Percentiles rank a stretch among this genome's conserved stretches.
phyloP scores from a whole-genome alignment of 176 grass and related monocot genomes.

The Ensete glaucum region DNA sequence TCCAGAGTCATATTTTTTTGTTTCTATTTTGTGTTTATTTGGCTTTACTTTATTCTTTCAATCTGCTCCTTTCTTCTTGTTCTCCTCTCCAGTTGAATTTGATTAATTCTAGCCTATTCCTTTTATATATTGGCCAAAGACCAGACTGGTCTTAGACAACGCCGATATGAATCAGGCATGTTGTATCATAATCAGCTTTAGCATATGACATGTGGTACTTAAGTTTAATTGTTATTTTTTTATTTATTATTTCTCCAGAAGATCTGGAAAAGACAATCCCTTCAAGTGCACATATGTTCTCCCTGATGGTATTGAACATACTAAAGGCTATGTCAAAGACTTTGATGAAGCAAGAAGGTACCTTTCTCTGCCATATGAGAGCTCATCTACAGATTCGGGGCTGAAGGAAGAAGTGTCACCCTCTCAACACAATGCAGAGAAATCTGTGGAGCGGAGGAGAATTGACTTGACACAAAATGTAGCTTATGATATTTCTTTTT shows the following conservation, averaged over 20 bases:
- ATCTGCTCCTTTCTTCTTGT: not conserved
- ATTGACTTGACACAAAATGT: slow-evolving; percentile 81
- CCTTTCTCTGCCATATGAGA: slow-evolving; percentile 37
- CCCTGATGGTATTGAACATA: slow-evolving; percentile 76
- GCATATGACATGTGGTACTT: not conserved
- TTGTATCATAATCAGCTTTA: not conserved
- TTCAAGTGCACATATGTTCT: slow-evolving; percentile 96
- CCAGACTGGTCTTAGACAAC: too few species aligned
- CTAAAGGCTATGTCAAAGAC: slow-evolving; percentile 81
- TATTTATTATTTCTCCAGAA: slow-evolving; percentile 28
- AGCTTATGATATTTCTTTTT: slow-evolving; percentile 9
- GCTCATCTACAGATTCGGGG: slow-evolving; percentile 13
- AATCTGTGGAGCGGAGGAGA: slow-evolving; percentile 35
- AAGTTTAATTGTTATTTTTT: not conserved
- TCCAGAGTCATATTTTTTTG: too few species aligned
- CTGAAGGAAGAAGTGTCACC: slow-evolving; percentile 22
- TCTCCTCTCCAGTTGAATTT: not conserved
- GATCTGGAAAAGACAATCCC: slow-evolving; percentile 58
- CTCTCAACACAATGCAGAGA: slow-evolving; percentile 24
- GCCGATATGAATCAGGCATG: not conserved
- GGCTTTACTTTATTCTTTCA: not conserved
- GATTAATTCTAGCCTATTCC: not conserved
- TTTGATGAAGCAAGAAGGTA: slow-evolving; percentile 63
- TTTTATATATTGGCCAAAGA: too few species aligned
- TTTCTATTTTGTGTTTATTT: too few species aligned